These are phyloP conservation scores for Groenewaldozyma auringiensis DNA, from an alignment of 1,139 yeast species.

Conservation along the genomic window DNA sequence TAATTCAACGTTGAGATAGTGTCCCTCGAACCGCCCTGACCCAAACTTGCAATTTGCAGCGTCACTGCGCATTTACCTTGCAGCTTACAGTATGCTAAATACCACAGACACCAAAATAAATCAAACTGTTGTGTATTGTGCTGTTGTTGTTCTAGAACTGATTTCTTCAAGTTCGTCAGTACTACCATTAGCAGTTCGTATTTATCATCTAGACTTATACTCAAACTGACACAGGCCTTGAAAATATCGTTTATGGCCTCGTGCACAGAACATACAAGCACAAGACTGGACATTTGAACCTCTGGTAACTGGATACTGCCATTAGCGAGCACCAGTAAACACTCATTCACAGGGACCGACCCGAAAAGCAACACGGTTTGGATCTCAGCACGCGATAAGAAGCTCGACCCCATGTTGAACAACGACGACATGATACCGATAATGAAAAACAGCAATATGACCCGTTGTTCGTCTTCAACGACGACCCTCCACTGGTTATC, in stretches of 20 bases:
- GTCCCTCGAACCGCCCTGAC: slow-evolving; percentile 4
- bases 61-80: neutral
- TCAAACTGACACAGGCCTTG: neutral
- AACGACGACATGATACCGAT: slow-evolving; percentile 3
- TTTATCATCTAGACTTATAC: neutral
- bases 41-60: neutral
- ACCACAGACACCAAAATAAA: slow-evolving; percentile 7
- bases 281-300: neutral
- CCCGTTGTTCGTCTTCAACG: neutral
- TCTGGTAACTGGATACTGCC: no score
- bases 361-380: neutral
- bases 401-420: slow-evolving; percentile 1
- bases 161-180: neutral
- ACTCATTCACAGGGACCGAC: no score
- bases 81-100: slow-evolving; percentile 1
- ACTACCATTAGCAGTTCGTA: no score
- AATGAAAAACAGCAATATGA: slow-evolving; percentile 3
- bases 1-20: neutral
- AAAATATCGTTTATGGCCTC: slow-evolving; percentile 1
- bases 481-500: neutral
- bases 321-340: no score
- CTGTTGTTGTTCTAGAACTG: neutral
- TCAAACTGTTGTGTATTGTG: neutral
- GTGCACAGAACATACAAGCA: slow-evolving; percentile 1
- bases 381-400: slow-evolving; percentile 3